Percentiles rank a stretch among this genome's conserved stretches.
Conservation (phyloP, 2,329 filamentous ascomycete species). For the Aphanocladium album region DNA sequence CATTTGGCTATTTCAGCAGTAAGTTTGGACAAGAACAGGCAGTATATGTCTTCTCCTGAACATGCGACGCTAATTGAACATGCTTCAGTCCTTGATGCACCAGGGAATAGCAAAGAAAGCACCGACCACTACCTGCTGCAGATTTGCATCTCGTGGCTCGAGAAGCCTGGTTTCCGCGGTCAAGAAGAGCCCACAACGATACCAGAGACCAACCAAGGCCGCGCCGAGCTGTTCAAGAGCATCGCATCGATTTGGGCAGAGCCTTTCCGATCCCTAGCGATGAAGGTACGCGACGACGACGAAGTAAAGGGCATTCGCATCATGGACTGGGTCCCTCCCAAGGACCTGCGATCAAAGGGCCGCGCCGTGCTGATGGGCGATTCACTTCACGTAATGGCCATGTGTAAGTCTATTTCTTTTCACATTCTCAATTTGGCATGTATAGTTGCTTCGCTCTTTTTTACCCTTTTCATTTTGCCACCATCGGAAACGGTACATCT, state of each 20-base stretch:
- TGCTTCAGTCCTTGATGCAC: constrained; percentile 43
- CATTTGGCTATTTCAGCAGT: constrained; percentile 50
- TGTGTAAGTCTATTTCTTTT: constrained; percentile 42
- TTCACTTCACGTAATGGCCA: constrained; percentile 53
- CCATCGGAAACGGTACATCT: neutral
- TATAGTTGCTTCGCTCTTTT: neutral
- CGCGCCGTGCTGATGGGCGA: constrained; percentile 47
- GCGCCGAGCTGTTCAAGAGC: constrained; percentile 36
- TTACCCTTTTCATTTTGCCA: neutral
- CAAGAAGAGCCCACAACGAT: constrained; percentile 30
- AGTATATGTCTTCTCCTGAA: too few relatives aligned
- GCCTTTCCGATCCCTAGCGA: constrained; percentile 40
- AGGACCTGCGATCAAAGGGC: constrained; percentile 31
- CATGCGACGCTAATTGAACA: fast-evolving
- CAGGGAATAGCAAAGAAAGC: constrained; percentile 33
- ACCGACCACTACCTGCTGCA: constrained; percentile 39
- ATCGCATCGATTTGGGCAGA: constrained; percentile 44
- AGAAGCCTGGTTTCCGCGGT: constrained; percentile 29
- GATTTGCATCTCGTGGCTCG: constrained; percentile 48
- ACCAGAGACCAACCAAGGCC: constrained; percentile 34
- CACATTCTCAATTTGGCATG: neutral
- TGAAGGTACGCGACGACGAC: constrained; percentile 34
- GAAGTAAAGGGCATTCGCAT: constrained; percentile 41
- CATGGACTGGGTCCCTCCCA: constrained; percentile 42
- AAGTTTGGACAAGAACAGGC: too few relatives aligned